Conservation (phyloP, 2,329 filamentous ascomycete species). For the Chaetomiaceae sp. region DNA sequence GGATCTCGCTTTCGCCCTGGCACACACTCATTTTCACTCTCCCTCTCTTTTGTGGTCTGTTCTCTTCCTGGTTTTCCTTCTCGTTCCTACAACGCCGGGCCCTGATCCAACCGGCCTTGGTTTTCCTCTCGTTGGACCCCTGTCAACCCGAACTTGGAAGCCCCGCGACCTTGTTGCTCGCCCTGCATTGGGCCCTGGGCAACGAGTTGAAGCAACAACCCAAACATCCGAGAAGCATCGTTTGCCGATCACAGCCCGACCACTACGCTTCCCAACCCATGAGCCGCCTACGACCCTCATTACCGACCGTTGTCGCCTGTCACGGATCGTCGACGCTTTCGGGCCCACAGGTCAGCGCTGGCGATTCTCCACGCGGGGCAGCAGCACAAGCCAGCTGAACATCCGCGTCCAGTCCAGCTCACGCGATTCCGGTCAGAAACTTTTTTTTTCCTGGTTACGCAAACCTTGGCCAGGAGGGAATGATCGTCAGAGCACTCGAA, state of each 20-base stretch:
- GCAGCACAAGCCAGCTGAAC: slow-evolving; percentile 14
- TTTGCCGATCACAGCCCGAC: neutral
- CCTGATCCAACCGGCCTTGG: neutral
- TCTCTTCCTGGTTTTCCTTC: neutral
- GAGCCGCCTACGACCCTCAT: neutral
- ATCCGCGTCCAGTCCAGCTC: neutral
- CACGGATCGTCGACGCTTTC: slow-evolving; percentile 3
- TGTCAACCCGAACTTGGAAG: neutral
- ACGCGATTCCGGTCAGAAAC: neutral
- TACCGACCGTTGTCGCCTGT: neutral
- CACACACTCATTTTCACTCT: slow-evolving; percentile 2
- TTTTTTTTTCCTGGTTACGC: neutral
- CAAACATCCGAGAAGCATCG: neutral
- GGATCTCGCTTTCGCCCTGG: neutral
- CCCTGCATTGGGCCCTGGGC: neutral
- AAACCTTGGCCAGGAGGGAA: slow-evolving; percentile 10
- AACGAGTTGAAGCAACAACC: neutral
- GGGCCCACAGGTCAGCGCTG: slow-evolving; percentile 10
- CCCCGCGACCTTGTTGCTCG: neutral
- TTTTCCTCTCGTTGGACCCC: neutral
- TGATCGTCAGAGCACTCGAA: slow-evolving; percentile 10
- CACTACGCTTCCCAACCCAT: slow-evolving; percentile 4
- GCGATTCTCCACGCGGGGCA: slow-evolving; percentile 12
- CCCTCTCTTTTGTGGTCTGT: neutral
- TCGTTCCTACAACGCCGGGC: neutral